Evolutionary conservation across 495 filamentous ascomycete species (phyloP).

Genomic region (Penicillium atrosanguineum): DNA sequence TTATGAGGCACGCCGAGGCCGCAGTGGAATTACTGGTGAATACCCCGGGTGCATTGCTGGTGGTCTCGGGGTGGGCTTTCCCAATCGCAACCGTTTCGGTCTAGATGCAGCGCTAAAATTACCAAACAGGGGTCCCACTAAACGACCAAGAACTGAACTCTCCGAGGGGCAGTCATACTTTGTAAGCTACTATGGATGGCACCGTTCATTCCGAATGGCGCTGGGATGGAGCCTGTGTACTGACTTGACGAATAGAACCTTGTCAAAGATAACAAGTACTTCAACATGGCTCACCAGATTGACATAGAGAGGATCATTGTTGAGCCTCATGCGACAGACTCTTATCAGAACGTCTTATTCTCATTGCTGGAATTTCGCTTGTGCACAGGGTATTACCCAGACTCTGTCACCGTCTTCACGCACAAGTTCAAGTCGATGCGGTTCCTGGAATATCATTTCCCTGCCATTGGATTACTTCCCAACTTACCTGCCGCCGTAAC

Average conservation of each 20-base stretch:
- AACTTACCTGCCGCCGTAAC: neutral
- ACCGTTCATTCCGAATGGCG: neutral
- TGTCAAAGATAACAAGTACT: conserved; percentile 39
- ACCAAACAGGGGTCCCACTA: conserved; percentile 57
- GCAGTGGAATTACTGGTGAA: conserved; percentile 51
- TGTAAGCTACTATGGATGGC: conserved; percentile 18
- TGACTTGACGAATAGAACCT: conserved; percentile 40
- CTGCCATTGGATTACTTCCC: conserved; percentile 54
- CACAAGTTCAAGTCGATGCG: conserved; percentile 71
- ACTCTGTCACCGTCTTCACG: conserved; percentile 63
- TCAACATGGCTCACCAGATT: conserved; percentile 15
- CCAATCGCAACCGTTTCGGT: neutral
- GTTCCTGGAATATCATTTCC: conserved; percentile 66
- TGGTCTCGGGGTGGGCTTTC: conserved; percentile 63
- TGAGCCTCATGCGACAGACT: conserved; percentile 72
- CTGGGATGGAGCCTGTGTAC: neutral
- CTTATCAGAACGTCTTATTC: conserved; percentile 74
- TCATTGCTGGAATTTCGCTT: conserved; percentile 59
- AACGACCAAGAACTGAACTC: conserved; percentile 44
- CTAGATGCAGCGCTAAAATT: conserved; percentile 7
- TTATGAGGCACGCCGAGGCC: conserved; percentile 66
- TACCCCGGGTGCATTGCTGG: conserved; percentile 45
- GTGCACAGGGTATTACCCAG: conserved; percentile 35
- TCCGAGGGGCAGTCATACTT: conserved; percentile 70
- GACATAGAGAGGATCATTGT: conserved; percentile 37